phyloP scores from a whole-genome alignment of 1,284 basidiomycete species.

The Abortiporus biennis region DNA sequence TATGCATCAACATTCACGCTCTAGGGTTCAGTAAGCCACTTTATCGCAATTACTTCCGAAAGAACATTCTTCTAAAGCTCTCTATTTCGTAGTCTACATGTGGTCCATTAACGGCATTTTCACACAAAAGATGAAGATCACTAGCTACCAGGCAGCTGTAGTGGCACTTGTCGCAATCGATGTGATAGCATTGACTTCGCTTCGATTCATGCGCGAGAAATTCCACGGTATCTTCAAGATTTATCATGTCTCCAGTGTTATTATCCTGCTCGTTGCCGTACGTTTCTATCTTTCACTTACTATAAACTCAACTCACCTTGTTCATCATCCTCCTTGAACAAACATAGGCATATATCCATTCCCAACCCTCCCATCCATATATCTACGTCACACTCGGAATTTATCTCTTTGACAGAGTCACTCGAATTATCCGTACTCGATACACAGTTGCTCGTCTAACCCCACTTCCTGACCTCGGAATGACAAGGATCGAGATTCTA shows the following conservation, averaged over 20 bases:
- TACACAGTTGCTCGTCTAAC: slow-evolving; percentile 49
- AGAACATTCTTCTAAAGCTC: no score
- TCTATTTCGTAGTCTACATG: slow-evolving; percentile 49
- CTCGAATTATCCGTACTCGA: slow-evolving; percentile 63
- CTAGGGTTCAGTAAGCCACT: slow-evolving; percentile 48
- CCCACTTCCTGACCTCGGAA: slow-evolving; percentile 47
- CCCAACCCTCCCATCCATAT: slow-evolving; percentile 36
- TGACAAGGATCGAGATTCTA: slow-evolving; percentile 56
- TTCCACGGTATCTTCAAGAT: slow-evolving; percentile 51
- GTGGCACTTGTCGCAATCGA: slow-evolving; percentile 45
- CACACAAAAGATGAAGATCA: slow-evolving; percentile 23
- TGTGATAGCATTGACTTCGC: slow-evolving; percentile 47
- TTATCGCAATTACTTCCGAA: slow-evolving; percentile 2
- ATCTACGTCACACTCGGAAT: slow-evolving; percentile 43
- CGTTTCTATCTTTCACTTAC: slow-evolving; percentile 16
- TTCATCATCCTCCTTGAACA: slow-evolving; percentile 2
- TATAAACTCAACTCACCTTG: background rate
- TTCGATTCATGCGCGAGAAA: slow-evolving; percentile 38
- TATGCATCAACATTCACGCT: slow-evolving; percentile 62
- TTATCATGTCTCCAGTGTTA: slow-evolving; percentile 42
- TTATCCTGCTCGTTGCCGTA: slow-evolving; percentile 42
- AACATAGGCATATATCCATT: slow-evolving; percentile 39
- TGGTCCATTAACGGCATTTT: slow-evolving; percentile 46
- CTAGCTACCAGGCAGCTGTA: slow-evolving; percentile 42
- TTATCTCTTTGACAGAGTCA: slow-evolving; percentile 58